Base-by-base conservation (phyloP, 352 stramenopile genomes). In the Globisporangium spiculum region DNA sequence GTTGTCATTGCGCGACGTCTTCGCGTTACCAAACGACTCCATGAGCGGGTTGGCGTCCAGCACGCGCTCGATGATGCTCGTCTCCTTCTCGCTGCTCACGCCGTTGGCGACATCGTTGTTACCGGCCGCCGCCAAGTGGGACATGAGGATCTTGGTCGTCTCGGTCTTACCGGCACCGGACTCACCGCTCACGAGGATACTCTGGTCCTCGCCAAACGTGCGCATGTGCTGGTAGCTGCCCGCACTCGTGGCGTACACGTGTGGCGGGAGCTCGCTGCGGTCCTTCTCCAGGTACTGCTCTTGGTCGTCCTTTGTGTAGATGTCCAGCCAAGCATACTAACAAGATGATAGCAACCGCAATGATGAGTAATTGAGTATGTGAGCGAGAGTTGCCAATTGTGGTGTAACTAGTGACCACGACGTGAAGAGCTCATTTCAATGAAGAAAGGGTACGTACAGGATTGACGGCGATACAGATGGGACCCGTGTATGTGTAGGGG, bases 391-490 rank as follows among this genome's bases (percentile, higher is more conserved):
- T 27, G 69, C 41, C 27, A 57, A 66, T 48, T 59, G 16, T 41
- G 46, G 10, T 32, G n/a, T 22, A 70, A 22, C 54, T 50, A 52
- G 46, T 10, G 6, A 12, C 22, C 16, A 57, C 3, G 38, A 44
- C 36, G 36, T 10, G 36, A 44, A 44, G 36, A 46, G 44, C 20
- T 48, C 22, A 27, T 41, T 41, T 60, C 4, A 27, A 18, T 20
- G 30, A 27, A 3, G 1, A 18, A 61, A 46, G 30, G 52, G 26
- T 12, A 91, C 88, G 73, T 93, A 96, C 88, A 44, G 97, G 97
- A 75, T 99, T 99, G 36, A 99, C 93, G 26, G 97, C 97, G 67
- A 99, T 98, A 72, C 98, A 96, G 79, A 99, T 99, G 26, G 98
- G 90, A 50, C 96, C 96, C 22, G 97, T 98, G 74, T 98, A 97